Percentiles rank a stretch among this genome's conserved stretches.
phyloP scores from a whole-genome alignment of 2,329 filamentous ascomycete genomes.

The Ophiobolus disseminans region DNA sequence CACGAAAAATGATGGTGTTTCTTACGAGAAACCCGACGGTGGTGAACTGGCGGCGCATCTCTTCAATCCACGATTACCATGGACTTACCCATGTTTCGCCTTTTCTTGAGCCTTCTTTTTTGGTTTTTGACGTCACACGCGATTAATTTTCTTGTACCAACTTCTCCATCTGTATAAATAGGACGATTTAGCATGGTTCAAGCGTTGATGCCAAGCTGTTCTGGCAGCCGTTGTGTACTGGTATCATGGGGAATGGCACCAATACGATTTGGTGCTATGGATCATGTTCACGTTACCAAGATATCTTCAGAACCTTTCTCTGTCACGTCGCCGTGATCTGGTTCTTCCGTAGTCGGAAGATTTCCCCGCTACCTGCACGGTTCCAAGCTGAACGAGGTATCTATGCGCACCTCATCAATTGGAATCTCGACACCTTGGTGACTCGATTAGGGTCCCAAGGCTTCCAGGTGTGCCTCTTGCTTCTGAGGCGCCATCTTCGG shows the following conservation, averaged over 20 bases:
- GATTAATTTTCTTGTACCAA: constrained; percentile 5
- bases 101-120: background rate
- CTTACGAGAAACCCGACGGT: background rate
- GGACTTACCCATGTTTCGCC: too few relatives aligned
- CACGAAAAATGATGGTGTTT: background rate
- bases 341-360: constrained; percentile 12
- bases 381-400: constrained; percentile 15
- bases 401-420: constrained; percentile 8
- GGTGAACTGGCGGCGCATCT: too few relatives aligned
- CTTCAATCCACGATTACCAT: too few relatives aligned
- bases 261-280: too few relatives aligned
- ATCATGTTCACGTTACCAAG: background rate
- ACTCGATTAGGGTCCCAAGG: too few relatives aligned
- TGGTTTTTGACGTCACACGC: constrained; percentile 3
- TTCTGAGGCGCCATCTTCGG: too few relatives aligned
- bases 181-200: constrained; percentile 6
- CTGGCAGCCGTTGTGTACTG: background rate
- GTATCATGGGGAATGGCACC: background rate
- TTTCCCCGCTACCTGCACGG: constrained; percentile 14
- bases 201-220: background rate
- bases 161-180: constrained; percentile 25
- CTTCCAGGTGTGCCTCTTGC: too few relatives aligned
- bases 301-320: background rate
- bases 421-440: constrained; percentile 2
- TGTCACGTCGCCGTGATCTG: constrained; percentile 2